Base-by-base conservation (phyloP, 305 asterid genomes). In the Solanum hybrid region DNA sequence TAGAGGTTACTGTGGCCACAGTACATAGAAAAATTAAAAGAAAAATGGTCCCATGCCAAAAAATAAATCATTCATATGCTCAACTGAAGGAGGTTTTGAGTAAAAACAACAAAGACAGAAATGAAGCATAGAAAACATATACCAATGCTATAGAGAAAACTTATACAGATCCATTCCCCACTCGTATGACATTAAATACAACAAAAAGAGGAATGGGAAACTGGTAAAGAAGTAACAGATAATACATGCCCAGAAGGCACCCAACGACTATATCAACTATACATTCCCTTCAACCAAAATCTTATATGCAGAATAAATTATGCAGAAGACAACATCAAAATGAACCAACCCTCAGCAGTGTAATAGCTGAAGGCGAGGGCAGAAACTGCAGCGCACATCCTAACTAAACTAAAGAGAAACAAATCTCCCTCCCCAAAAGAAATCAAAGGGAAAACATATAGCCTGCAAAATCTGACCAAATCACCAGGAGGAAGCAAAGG, bases 261-360 rank as follows among this genome's bases (percentile, higher is more conserved):
- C 87, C 29, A 28, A 24, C 64, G 5, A 31, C 87, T 51, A 84
- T 51, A 84, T 84, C 74, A 51, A 51, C 87, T 84, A 84, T 84
- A 84, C 87, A 84, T 84, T 39, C 40, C 75, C 87, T 51, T 51
- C 29, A 51, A 46, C 74, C 87, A 84, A 84, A 84, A 84, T 84
- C 87, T 51, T 84, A 84, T 84, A 84, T 84, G 87, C 86, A 77
- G 46, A 77, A 77, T 36, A 79, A 79, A 79, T 36, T 34, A 77
- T 77, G 84, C 86, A 51, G 74, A 84, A 51, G 87, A 46, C 73
- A 46, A 11, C 67, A 71, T 51, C 87, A 84, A 84, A 84, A 83
- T 28, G 74, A 84, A 69, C 74, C 40, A 51, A 84, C 40, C 87
- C 74, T 51, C 87, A 31, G 42, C 87, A 6, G 20, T 29, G 75